A percentile compares a stretch with the other conserved stretches of the same genome.
Evolutionary conservation across 352 stramenopile species (phyloP).

Genomic region (Phytophthora agathidicida): DNA sequence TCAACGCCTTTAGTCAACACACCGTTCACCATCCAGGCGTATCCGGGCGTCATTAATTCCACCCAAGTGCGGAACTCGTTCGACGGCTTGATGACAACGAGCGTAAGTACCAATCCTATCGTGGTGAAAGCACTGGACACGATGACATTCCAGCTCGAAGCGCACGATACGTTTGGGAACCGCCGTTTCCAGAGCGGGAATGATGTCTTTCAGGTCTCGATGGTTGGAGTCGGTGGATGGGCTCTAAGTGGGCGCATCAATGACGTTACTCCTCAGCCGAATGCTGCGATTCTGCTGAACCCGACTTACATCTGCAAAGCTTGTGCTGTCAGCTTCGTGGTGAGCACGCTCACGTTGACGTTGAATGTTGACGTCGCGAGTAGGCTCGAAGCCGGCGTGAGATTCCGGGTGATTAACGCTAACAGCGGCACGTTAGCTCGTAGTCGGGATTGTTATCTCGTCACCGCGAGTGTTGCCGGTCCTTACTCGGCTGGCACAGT

Average conservation of each 20-base stretch:
- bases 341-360: conserved; percentile 48
- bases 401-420: conserved; percentile 66
- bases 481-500: conserved; percentile 39
- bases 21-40: conserved; percentile 69
- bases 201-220: conserved; percentile 80
- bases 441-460: conserved; percentile 73
- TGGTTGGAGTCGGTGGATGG: conserved; percentile 88
- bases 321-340: conserved; percentile 61
- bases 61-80: conserved; percentile 65
- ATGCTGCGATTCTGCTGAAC: conserved; percentile 44
- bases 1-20: conserved; percentile 48
- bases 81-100: conserved; percentile 55
- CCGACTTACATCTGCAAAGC: conserved; percentile 56
- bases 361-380: conserved; percentile 65
- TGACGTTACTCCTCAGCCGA: conserved; percentile 46
- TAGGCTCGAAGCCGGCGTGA: conserved; percentile 57
- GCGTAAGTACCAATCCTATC: conserved; percentile 17
- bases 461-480: conserved; percentile 45
- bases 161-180: conserved; percentile 82
- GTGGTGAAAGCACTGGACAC: conserved; percentile 50
- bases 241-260: conserved; percentile 88
- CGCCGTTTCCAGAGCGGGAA: conserved; percentile 86
- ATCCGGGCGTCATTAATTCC: conserved; percentile 76
- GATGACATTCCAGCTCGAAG: conserved; percentile 81
- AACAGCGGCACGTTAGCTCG: conserved; percentile 64